phyloP scores from a whole-genome alignment of 2,329 filamentous ascomycete genomes.

The Epicoccum sorghinum region DNA sequence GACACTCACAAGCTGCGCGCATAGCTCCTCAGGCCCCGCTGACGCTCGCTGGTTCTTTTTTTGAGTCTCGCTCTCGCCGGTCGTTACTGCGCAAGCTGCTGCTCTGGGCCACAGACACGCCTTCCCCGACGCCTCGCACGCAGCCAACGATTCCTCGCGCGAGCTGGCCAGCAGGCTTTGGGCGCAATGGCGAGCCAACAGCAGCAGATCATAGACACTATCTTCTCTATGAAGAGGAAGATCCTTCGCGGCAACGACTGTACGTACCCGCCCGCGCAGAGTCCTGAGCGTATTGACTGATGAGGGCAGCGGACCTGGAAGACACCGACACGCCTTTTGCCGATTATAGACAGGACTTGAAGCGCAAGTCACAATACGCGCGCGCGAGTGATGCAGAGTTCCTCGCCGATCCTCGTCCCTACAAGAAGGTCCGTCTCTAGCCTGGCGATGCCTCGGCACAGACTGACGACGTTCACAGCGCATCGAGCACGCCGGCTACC shows the following conservation, averaged over 20 bases:
- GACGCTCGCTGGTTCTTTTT: background rate
- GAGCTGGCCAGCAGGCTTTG: slow-evolving; percentile 24
- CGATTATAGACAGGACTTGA: slow-evolving; percentile 80
- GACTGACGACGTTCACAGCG: slow-evolving; percentile 54
- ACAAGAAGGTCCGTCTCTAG: slow-evolving; percentile 67
- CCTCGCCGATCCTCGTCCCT: slow-evolving; percentile 66
- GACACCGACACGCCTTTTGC: slow-evolving; percentile 71
- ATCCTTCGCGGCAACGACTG: slow-evolving; percentile 44
- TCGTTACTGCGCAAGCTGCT: background rate
- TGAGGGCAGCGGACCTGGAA: slow-evolving; percentile 73
- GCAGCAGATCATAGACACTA: slow-evolving; percentile 49
- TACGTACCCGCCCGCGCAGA: slow-evolving; percentile 21
- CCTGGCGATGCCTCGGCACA: slow-evolving; percentile 9
- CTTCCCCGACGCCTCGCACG: background rate
- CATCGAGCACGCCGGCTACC: slow-evolving; percentile 75
- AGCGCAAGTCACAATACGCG: slow-evolving; percentile 74
- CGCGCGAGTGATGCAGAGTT: slow-evolving; percentile 70
- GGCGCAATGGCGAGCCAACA: slow-evolving; percentile 48
- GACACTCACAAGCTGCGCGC: slow-evolving; percentile 11
- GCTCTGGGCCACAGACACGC: background rate
- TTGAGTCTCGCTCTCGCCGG: background rate
- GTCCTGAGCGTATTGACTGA: slow-evolving; percentile 20
- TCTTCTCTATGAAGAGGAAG: slow-evolving; percentile 49
- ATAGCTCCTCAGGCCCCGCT: background rate
- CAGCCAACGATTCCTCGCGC: slow-evolving; percentile 19